Evolutionary conservation across 495 filamentous ascomycete species (phyloP).

Genomic region (Aspergillus baeticus): DNA sequence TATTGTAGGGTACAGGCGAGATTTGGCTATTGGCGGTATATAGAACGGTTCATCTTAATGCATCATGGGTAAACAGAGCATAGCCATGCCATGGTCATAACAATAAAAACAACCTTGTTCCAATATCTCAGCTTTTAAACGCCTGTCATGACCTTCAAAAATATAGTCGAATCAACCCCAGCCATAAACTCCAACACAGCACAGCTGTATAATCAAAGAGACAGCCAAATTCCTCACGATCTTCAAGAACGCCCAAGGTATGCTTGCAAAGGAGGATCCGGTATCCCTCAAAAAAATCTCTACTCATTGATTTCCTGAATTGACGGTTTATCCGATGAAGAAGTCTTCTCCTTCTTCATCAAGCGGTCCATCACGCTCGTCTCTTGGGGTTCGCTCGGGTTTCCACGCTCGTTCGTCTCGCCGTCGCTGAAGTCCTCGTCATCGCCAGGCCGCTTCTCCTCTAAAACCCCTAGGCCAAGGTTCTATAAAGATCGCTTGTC

Average conservation of each 20-base stretch:
- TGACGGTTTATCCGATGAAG: conserved; percentile 33
- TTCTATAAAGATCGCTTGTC: conserved; percentile 30
- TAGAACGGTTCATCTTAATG: conserved; percentile 3
- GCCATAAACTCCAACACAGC: neutral
- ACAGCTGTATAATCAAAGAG: neutral
- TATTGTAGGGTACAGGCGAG: conserved; percentile 23
- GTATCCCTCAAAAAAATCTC: neutral
- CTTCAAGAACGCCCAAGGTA: conserved; percentile 7
- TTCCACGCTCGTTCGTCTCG: neutral
- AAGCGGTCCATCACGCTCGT: conserved; percentile 38
- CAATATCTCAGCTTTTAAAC: neutral
- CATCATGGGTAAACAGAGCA: neutral
- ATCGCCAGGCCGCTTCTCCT: conserved; percentile 39
- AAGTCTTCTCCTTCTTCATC: conserved; percentile 36
- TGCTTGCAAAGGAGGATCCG: neutral
- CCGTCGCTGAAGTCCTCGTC: conserved; percentile 20
- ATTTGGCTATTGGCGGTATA: conserved; percentile 1
- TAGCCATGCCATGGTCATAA: neutral
- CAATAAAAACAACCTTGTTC: neutral
- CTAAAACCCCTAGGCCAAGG: conserved; percentile 51
- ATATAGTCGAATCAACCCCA: neutral
- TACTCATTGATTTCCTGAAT: conserved; percentile 44
- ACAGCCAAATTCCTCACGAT: neutral
- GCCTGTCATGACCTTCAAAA: neutral
- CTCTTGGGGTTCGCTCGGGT: conserved; percentile 17